Base-by-base conservation (phyloP, 805 yeast species). In the Myxozyma sirexii region DNA sequence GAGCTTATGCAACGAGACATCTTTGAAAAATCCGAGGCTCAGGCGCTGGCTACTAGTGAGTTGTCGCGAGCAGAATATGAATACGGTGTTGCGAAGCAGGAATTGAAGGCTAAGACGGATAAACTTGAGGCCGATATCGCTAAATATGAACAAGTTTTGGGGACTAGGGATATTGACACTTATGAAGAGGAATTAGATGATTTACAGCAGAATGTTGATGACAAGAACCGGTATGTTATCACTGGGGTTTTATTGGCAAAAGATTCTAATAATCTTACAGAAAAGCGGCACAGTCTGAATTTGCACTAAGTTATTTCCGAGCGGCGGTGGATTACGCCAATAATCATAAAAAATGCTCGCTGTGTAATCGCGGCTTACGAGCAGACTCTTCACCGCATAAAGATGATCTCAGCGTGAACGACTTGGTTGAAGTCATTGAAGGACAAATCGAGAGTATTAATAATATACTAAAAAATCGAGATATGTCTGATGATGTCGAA, bases 341-440 rank as follows among this genome's bases (percentile, higher is more conserved):
- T 27, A 68, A 70, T 3, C 78, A 80, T 7, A 79, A 84, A 10
- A 77, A 82, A 49, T 93, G 97, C 72, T 75, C 85, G 44, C 75
- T 92, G 45, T 93, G 98, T 72, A 81, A 82, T 19, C 78, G 96
- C 52, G 77, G 80, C 12, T 88, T 91, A 72, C 81, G 80, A 15
- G 68, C n/a, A n/a, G 42, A 69, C 31, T 24, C 50, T 6, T 54
- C 35, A 10, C 69, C 69, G 4, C 44, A 67, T 12, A 60, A 68
- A 2, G 21, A 52, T 19, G 49, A 41, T 35, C 29, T 52, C 4
- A 52, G 43, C 8, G 42, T 52, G 41, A 38, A 33, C 19, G 35
- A 42, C 21, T 45, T 51, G 67, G 54, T 45, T 12, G 51, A 50
- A 5, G 48, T 43, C n/a, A 50, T 41, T 26, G 51, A 50, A 19